Percentiles rank a stretch among this genome's conserved stretches.
These are phyloP conservation scores for Clausena lansium DNA, from an alignment of 345 rosid species.

Conservation along the genomic window DNA sequence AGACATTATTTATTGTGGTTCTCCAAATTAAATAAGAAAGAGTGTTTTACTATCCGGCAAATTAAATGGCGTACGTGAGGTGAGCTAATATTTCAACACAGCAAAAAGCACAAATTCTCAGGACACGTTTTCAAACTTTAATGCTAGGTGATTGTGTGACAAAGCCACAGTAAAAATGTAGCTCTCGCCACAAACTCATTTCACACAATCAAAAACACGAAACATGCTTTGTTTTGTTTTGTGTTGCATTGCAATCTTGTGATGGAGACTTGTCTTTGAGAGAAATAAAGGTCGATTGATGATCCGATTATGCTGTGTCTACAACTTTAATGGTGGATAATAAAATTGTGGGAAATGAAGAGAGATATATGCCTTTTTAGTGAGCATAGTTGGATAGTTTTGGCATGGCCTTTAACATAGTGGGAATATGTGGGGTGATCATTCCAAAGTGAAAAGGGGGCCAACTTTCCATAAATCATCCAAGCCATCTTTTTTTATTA, in stretches of 20 bases:
- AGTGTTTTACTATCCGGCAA: background rate
- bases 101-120: background rate
- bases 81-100: background rate
- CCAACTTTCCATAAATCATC: conserved; percentile 34
- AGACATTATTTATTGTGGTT: too few relatives aligned
- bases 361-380: conserved; percentile 18
- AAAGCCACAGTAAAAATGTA: background rate
- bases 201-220: background rate
- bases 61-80: background rate
- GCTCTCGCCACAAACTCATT: background rate
- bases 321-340: background rate
- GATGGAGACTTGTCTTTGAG: conserved; percentile 18
- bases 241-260: conserved; percentile 12
- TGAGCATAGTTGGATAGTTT: conserved; percentile 14
- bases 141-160: background rate
- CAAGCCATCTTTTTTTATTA: background rate
- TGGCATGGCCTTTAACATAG: conserved; percentile 20
- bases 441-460: conserved; percentile 40
- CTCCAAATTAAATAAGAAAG: background rate
- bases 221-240: background rate
- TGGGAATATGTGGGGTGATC: conserved; percentile 16
- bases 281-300: background rate
- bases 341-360: background rate
- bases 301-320: background rate
- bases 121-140: background rate